These are phyloP conservation scores for Stenogyne calaminthoides DNA, from an alignment of 305 asterid genomes.

Conservation along the genomic window DNA sequence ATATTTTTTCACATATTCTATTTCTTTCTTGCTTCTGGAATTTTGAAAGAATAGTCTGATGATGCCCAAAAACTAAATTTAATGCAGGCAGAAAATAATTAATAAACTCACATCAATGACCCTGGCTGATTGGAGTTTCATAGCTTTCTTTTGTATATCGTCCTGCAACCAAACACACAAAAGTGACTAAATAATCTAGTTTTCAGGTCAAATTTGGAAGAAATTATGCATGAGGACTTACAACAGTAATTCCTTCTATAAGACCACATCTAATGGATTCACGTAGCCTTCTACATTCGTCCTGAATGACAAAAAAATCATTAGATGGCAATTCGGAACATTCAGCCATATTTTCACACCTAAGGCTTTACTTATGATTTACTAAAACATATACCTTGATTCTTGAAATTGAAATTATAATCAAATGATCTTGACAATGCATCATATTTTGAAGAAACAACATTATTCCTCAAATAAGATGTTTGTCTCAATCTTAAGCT, in stretches of 20 bases:
- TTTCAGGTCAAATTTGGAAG: conserved; percentile 24
- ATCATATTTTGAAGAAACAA: conserved; percentile 11
- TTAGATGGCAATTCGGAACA: conserved; percentile 13
- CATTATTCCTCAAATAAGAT: not conserved
- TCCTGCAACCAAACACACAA: conserved; percentile 53
- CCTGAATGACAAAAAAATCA: conserved; percentile 47
- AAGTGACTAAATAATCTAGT: conserved; percentile 24
- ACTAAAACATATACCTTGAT: not conserved
- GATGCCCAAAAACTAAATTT: conserved; percentile 10
- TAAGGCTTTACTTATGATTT: conserved; percentile 1
- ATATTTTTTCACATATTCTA: not conserved
- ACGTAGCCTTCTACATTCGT: conserved; percentile 79
- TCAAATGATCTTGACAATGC: conserved; percentile 10
- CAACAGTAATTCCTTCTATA: conserved; percentile 70
- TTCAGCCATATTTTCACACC: conserved; percentile 21
- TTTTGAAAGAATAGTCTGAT: conserved; percentile 3
- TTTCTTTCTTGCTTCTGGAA: conserved; percentile 2
- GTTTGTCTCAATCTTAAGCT: conserved; percentile 23
- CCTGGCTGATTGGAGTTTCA: conserved; percentile 67
- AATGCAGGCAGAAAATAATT: conserved; percentile 21
- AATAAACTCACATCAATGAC: conserved; percentile 64
- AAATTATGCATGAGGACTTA: conserved; percentile 47
- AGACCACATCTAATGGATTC: conserved; percentile 86
- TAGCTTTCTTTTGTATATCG: conserved; percentile 73
- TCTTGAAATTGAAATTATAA: conserved; percentile 16